Conservation (phyloP, 176 grass and related monocot species). For the Pontederia paniculata region DNA sequence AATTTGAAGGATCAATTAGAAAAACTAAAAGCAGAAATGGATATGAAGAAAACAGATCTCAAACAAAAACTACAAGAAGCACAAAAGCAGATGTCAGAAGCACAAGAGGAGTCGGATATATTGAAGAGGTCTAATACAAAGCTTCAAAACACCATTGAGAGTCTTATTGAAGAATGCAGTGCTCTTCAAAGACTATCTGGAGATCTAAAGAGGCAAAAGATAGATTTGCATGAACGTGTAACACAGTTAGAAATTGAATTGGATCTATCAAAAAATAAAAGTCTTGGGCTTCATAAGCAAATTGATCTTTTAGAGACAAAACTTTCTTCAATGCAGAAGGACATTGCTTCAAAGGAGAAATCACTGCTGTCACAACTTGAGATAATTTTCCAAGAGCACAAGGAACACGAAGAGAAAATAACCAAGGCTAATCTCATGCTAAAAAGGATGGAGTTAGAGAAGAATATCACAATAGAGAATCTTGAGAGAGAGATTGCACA, state of each 20-base stretch:
- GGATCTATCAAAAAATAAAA: slow-evolving; percentile 70
- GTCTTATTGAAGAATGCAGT: slow-evolving; percentile 66
- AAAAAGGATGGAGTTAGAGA: slow-evolving; percentile 63
- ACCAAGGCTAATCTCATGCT: slow-evolving; percentile 38
- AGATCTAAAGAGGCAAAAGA: slow-evolving; percentile 63
- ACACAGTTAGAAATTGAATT: slow-evolving; percentile 64
- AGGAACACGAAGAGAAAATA: slow-evolving; percentile 85
- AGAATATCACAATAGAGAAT: slow-evolving; percentile 54
- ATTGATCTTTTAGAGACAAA: slow-evolving; percentile 68
- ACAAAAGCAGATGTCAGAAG: slow-evolving; percentile 42
- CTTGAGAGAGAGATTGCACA: slow-evolving; percentile 62
- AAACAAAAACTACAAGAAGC: slow-evolving; percentile 54
- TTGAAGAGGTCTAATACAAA: slow-evolving; percentile 54
- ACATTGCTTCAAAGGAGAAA: slow-evolving; percentile 59
- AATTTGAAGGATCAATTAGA: slow-evolving; percentile 61
- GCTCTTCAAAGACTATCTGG: slow-evolving; percentile 53
- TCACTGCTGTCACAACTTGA: slow-evolving; percentile 62
- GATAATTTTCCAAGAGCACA: slow-evolving; percentile 73
- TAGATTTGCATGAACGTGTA: slow-evolving; percentile 56
- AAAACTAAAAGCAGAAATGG: slow-evolving; percentile 44
- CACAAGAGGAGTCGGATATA: slow-evolving; percentile 55
- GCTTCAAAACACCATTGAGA: slow-evolving; percentile 56
- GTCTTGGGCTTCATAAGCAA: slow-evolving; percentile 37
- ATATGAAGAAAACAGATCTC: slow-evolving; percentile 46
- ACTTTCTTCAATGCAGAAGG: slow-evolving; percentile 68